Percentiles rank a stretch among this genome's conserved stretches.
These are phyloP conservation scores for Auriculariales sp. DNA, from an alignment of 768 basidiomycete genomes.

Conservation along the genomic window DNA sequence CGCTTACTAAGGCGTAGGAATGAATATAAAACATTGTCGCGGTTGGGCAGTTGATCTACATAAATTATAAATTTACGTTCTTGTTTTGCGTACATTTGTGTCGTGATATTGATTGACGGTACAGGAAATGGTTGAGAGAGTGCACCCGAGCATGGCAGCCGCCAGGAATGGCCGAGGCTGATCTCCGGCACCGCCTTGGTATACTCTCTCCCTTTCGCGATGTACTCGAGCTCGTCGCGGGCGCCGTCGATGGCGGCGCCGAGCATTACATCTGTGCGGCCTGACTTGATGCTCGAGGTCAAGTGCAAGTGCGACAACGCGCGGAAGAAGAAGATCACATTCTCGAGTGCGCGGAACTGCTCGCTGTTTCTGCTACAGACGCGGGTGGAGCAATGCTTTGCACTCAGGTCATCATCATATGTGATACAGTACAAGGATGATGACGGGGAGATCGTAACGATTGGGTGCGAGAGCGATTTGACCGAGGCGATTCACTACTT, in stretches of 20 bases:
- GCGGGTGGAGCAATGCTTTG: conserved; percentile 78
- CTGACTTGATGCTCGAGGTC: conserved; percentile 67
- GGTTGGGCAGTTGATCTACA: too few species aligned
- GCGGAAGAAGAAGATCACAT: conserved; percentile 66
- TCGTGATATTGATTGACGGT: too few species aligned
- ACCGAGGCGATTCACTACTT: conserved; percentile 84
- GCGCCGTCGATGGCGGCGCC: conserved; percentile 7
- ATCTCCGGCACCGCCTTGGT: too few species aligned
- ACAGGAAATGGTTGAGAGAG: too few species aligned
- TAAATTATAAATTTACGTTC: too few species aligned
- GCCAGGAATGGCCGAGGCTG: too few species aligned
- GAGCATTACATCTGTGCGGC: conserved; percentile 21
- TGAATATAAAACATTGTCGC: too few species aligned
- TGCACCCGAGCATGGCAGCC: too few species aligned
- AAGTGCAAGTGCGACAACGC: conserved; percentile 69
- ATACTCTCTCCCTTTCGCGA: too few species aligned
- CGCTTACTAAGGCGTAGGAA: too few species aligned
- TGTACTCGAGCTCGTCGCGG: too few species aligned
- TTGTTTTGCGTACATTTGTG: too few species aligned
- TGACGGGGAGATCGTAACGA: conserved; percentile 63
- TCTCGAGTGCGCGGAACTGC: conserved; percentile 66
- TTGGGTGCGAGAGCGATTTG: conserved; percentile 58
- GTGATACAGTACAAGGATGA: conserved; percentile 77
- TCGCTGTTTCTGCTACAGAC: conserved; percentile 57
- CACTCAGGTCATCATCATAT: conserved; percentile 54